phyloP scores from a whole-genome alignment of 106 monocot species.

The Dendrobium chrysotoxum region DNA sequence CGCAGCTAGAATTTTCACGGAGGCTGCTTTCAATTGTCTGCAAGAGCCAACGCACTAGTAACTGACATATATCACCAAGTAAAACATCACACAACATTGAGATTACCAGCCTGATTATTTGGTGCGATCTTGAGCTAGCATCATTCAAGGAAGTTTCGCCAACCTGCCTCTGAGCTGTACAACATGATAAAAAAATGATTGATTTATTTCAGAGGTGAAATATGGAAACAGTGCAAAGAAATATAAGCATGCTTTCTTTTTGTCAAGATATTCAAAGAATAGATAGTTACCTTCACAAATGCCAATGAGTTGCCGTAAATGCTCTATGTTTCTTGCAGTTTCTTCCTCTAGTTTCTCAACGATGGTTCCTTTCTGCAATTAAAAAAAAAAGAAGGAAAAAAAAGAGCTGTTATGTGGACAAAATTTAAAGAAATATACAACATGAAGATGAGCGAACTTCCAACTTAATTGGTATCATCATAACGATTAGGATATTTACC shows the following conservation, averaged over 20 bases:
- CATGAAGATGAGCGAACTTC: not conserved
- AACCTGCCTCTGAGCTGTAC: slow-evolving; percentile 86
- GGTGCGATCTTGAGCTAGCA: slow-evolving; percentile 94
- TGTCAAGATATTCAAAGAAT: not conserved
- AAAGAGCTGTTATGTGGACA: not conserved
- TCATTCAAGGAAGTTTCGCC: slow-evolving; percentile 96
- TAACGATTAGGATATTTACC: slow-evolving; percentile 26
- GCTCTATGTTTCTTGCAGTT: slow-evolving; percentile 67
- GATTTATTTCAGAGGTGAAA: not conserved
- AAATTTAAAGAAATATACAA: too few species aligned
- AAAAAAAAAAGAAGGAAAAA: not conserved
- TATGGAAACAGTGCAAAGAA: not conserved
- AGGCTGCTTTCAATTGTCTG: slow-evolving; percentile 85
- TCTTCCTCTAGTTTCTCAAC: slow-evolving; percentile 93
- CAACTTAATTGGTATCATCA: not conserved
- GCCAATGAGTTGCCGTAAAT: slow-evolving; percentile 70
- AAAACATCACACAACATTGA: not conserved
- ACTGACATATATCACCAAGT: not conserved
- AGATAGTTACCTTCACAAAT: slow-evolving; percentile 78
- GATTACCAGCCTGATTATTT: slow-evolving; percentile 84
- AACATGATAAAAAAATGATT: slow-evolving; percentile 3
- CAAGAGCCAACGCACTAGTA: not conserved
- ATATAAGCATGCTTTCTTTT: too few species aligned
- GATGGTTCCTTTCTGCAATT: slow-evolving; percentile 81
- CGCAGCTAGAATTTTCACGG: slow-evolving; percentile 71